These are phyloP conservation scores for Pestalotiopsis fici DNA, from an alignment of 2,329 filamentous ascomycete genomes.

Conservation along the genomic window DNA sequence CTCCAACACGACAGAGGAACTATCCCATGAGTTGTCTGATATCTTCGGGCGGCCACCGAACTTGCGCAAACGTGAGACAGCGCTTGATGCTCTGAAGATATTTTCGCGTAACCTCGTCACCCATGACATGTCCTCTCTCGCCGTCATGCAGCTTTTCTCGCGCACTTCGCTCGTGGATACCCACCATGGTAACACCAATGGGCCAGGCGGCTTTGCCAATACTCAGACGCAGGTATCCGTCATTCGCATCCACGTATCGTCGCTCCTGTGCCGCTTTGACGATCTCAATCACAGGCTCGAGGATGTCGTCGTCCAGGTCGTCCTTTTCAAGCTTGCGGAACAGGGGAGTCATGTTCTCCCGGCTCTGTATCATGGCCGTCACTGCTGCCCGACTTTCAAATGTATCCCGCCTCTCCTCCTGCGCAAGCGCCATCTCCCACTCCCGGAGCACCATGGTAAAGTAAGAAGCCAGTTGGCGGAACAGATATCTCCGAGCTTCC, in stretches of 20 bases:
- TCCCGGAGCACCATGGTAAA: slow-evolving; percentile 94
- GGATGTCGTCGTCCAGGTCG: slow-evolving; percentile 75
- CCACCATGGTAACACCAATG: slow-evolving; percentile 99
- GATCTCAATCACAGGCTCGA: slow-evolving; percentile 87
- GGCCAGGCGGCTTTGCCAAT: slow-evolving; percentile 98
- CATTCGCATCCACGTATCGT: slow-evolving; percentile 93
- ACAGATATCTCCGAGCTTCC: slow-evolving; percentile 70
- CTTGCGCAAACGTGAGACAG: slow-evolving; percentile 94
- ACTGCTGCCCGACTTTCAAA: slow-evolving; percentile 80
- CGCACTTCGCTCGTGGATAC: slow-evolving; percentile 95
- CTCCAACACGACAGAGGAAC: not conserved
- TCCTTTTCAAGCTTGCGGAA: slow-evolving; percentile 86
- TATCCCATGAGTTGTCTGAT: slow-evolving; percentile 92
- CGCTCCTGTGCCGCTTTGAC: slow-evolving; percentile 87
- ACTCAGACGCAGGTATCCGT: slow-evolving; percentile 88
- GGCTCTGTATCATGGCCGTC: slow-evolving; percentile 82
- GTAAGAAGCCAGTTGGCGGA: slow-evolving; percentile 88
- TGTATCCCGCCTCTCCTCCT: slow-evolving; percentile 63
- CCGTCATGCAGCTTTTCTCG: slow-evolving; percentile 92
- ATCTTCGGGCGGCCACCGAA: slow-evolving; percentile 93
- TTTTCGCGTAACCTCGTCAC: slow-evolving; percentile 92
- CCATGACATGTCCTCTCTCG: slow-evolving; percentile 92
- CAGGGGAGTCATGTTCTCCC: slow-evolving; percentile 84
- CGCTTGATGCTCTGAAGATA: slow-evolving; percentile 97
- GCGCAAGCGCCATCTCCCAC: slow-evolving; percentile 78